Conservation (phyloP, 202 grass and related monocot species). For the Carex sylvatica region DNA sequence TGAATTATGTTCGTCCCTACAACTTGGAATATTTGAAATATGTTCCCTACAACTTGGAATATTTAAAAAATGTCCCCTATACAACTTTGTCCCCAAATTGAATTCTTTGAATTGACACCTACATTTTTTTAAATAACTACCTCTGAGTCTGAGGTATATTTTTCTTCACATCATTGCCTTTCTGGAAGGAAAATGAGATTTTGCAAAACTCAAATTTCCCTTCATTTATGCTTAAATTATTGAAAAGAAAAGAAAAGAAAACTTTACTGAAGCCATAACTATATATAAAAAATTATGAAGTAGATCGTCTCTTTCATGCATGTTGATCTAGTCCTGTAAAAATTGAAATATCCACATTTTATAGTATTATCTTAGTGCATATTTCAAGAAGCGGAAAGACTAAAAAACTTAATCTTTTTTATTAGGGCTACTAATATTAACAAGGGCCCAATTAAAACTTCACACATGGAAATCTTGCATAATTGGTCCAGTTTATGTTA, state of each 20-base stretch:
- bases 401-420: not conserved
- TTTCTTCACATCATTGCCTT: not conserved
- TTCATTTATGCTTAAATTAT: not conserved
- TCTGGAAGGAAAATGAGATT: not conserved
- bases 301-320: conserved; percentile 4
- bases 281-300: not conserved
- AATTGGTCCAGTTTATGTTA: conserved; percentile 1
- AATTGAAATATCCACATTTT: not conserved
- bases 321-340: not conserved
- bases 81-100: not conserved
- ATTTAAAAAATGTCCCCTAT: not conserved
- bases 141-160: not conserved
- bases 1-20: not conserved
- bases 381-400: not conserved
- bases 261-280: not conserved
- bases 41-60: not conserved
- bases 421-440: conserved; percentile 9
- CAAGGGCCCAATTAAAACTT: not conserved
- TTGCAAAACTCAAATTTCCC: not conserved
- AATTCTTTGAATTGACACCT: not conserved
- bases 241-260: not conserved
- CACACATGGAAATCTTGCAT: not conserved
- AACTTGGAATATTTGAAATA: not conserved
- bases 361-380: not conserved
- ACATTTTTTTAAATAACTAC: no score